Evolutionary conservation across 257 asterid genomes (phyloP), one percentile per base, ranked within the genome.

Genomic region (Mitragyna speciosa): DNA sequence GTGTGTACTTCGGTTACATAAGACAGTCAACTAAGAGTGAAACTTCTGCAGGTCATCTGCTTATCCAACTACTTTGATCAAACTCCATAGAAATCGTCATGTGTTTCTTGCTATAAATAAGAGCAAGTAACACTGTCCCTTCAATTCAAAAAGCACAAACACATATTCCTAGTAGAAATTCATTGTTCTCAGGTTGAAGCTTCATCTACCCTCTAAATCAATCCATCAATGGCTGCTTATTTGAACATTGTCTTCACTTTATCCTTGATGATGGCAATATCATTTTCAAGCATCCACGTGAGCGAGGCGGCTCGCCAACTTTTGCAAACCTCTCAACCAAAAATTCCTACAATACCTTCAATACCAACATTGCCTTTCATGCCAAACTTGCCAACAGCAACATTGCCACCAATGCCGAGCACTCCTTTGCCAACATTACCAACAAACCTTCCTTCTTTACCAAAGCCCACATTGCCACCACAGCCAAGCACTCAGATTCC

Each of bases 341-440:
- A 17, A 19, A 26, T 76, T 8, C 73, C 80, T 0, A 16, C 79
- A 3, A 48, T 76, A 2, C 67, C 64, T 56, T 19, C 80, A 16
- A 66, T 65, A 61, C 36, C 68, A n/a, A 11, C 33, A 61, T 61
- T 61, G 33, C 68, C 36, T n/a, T 3, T 79, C 2, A 0, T 70
- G 24, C 84, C 84, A 49, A 70, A 61, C 48, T 64, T 77, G n/a
- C 82, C 82, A 3, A 16, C 78, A 2, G 68, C 77, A 51, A 24
- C 79, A 17, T 78, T 82, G 77, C 82, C 82, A 7, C 70, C 54
- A n/a, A 16, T 72, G 56, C 16, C 73, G 39, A 41, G 22, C 19
- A 64, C 30, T 22, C 48, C 28, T 4, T 36, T 70, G 7, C 74
- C 74, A 70, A 10, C 75, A 7, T 33, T 77, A n/a, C 81, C 86